phyloP scores from a whole-genome alignment of 106 monocot species.

The Amphibolis antarctica region DNA sequence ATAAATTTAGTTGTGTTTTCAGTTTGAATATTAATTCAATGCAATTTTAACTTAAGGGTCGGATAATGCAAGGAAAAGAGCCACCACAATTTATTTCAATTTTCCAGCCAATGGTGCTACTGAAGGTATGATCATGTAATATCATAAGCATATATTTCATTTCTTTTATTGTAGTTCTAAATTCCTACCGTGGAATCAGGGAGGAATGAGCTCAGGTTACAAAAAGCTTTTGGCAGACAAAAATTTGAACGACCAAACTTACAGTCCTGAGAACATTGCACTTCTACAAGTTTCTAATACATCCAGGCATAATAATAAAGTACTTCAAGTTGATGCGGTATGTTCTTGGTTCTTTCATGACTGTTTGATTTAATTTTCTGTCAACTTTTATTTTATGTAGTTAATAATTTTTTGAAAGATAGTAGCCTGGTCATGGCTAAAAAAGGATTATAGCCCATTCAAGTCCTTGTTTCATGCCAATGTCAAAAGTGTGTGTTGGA shows the following conservation, averaged over 20 bases:
- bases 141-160: background rate
- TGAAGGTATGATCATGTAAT: slow-evolving; percentile 45
- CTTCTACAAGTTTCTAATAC: slow-evolving; percentile 71
- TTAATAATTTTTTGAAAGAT: too few species aligned
- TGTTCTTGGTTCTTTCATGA: background rate
- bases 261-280: slow-evolving; percentile 65
- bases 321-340: slow-evolving; percentile 94
- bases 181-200: slow-evolving; percentile 25
- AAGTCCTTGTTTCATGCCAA: background rate
- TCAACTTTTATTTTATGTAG: too few species aligned
- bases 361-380: background rate
- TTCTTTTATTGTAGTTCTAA: slow-evolving; percentile 3
- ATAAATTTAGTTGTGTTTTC: background rate
- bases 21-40: background rate
- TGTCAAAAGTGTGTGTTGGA: background rate
- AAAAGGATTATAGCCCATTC: background rate
- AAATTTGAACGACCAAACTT: slow-evolving; percentile 67
- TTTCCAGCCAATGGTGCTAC: slow-evolving; percentile 86
- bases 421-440: too few species aligned
- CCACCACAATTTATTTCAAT: slow-evolving; percentile 92
- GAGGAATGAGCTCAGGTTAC: slow-evolving; percentile 82
- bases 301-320: slow-evolving; percentile 72
- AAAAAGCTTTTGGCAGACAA: slow-evolving; percentile 66
- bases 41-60: slow-evolving; percentile 37
- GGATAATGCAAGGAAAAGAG: slow-evolving; percentile 84